A percentile compares a stretch with the other conserved stretches of the same genome.
phyloP scores from a whole-genome alignment of 768 basidiomycete species.

The Suillus occidentalis region DNA sequence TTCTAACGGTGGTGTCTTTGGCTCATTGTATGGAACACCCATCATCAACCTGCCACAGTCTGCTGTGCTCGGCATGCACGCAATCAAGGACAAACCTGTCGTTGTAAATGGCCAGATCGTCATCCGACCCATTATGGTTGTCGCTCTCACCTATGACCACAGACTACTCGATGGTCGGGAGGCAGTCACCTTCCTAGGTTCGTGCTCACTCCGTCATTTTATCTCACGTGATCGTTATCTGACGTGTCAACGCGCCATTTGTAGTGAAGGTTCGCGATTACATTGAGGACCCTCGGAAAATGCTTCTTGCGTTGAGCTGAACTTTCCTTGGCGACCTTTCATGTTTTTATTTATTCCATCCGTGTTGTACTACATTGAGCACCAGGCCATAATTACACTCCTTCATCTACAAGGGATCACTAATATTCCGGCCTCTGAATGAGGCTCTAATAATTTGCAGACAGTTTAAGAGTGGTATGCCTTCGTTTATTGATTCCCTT shows the following conservation, averaged over 20 bases:
- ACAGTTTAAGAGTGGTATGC: background rate
- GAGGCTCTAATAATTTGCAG: background rate
- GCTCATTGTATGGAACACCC: constrained; percentile 93
- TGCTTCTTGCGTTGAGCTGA: constrained; percentile 55
- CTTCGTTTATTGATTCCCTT: background rate
- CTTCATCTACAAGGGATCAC: background rate
- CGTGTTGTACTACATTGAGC: background rate
- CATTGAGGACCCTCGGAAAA: constrained; percentile 89
- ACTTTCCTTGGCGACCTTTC: background rate
- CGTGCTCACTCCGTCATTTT: constrained; percentile 29
- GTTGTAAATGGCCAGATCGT: constrained; percentile 95
- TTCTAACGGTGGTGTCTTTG: constrained; percentile 98
- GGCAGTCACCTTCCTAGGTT: constrained; percentile 96
- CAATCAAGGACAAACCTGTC: constrained; percentile 88
- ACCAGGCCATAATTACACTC: constrained; percentile 2
- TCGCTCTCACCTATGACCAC: constrained; percentile 94
- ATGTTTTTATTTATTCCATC: background rate
- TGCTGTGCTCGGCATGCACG: constrained; percentile 95
- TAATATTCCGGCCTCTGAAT: background rate
- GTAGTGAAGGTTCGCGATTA: constrained; percentile 90
- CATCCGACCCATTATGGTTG: constrained; percentile 95
- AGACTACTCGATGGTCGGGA: constrained; percentile 94
- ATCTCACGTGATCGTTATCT: constrained; percentile 3
- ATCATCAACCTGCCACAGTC: constrained; percentile 97
- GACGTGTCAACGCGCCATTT: background rate